Conservation (phyloP, 441 rosid species). For the Populus hybrid region DNA sequence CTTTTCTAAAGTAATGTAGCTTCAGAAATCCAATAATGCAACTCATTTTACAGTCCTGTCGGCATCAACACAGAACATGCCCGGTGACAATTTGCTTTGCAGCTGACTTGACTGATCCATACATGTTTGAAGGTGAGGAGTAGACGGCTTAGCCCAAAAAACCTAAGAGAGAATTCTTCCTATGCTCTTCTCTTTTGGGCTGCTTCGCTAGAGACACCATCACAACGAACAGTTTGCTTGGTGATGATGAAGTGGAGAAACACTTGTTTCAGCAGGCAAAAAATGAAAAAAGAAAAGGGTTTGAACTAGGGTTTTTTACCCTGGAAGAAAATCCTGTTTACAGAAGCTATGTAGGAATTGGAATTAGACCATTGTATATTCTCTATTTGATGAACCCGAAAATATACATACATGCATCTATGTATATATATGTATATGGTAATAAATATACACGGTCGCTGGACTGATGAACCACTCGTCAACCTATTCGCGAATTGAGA, state of each 20-base stretch:
- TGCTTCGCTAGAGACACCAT: constrained; percentile 21
- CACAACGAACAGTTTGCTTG: background rate
- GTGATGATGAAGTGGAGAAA: constrained; percentile 3
- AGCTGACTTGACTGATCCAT: no score
- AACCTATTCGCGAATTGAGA: no score
- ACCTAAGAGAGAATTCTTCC: no score
- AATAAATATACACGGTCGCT: no score
- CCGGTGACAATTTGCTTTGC: no score
- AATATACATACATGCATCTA: no score
- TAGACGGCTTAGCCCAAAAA: no score
- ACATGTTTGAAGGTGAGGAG: no score
- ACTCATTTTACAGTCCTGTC: background rate
- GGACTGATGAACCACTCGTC: no score
- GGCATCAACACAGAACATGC: background rate
- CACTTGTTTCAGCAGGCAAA: constrained; percentile 23
- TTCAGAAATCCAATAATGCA: background rate
- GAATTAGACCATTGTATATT: constrained; percentile 9
- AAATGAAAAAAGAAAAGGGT: background rate
- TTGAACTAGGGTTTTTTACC: constrained; percentile 39
- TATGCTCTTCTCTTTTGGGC: background rate
- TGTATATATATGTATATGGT: no score
- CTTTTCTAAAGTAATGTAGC: background rate
- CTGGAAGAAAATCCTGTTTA: constrained; percentile 13
- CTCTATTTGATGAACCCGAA: no score
- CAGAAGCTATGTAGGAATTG: constrained; percentile 37